Evolutionary conservation across 371 early-diverging fungal genomes (phyloP), one percentile per base, ranked within the genome.

Genomic region (Mucor mucedo): DNA sequence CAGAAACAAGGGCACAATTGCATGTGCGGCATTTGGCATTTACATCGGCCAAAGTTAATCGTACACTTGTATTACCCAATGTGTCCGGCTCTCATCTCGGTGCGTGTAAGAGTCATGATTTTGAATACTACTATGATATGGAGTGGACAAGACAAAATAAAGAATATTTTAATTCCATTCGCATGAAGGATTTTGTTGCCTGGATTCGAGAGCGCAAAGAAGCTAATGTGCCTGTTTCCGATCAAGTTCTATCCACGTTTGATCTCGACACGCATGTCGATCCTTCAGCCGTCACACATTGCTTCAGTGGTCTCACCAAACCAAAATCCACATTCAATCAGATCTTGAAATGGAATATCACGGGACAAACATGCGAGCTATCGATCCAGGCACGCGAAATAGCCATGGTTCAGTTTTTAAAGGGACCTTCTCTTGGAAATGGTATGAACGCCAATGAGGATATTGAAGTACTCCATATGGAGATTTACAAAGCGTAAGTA

Each of bases 1-100:
- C 40, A 79, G 83, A 82, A 64, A 73, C 79, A 45, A 76, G 77
- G 29, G 67, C 76, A 5, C 76, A 76, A 55, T 41, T 70, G n/a
- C 76, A 76, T 55, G 70, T 76, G 33, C 68, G 76, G 29, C 76
- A 76, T 50, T 42, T 76, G 27, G 67, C 77, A 7, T 77, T 71
- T 38, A 32, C 71, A 13, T 69, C 77, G 3, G 71, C 70, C 5
- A 60, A 55, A 21, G 30, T 77, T 9, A 53, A 54, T 16, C 62
- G 77, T 6, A 77, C 74, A 4, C 67, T 77, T 21, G 77, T 77
- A 1, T 55, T 77, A 28, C 77, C 77, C 1, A 77, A 77, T 58
- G 74, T 74, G 9, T 52, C 58, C 44, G 62, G 50, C 7, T 73
- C 77, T 2, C 74, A 65, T 57, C 14, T 77, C 8, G 77, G 77